Conservation (phyloP, 257 asterid genomes). For the Linderniella brevidens region DNA sequence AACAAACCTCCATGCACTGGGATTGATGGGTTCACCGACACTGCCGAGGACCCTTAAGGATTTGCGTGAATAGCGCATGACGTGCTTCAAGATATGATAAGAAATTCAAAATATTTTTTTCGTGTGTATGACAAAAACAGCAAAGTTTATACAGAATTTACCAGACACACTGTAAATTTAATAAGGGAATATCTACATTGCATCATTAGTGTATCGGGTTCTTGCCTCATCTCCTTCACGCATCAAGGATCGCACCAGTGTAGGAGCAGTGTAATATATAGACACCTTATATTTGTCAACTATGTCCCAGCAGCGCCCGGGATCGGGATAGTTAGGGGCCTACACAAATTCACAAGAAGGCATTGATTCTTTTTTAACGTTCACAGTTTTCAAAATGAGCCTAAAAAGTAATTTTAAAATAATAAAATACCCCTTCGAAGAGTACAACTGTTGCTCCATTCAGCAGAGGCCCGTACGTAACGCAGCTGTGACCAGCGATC, state of each 20-base stretch:
- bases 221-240: conserved; percentile 97
- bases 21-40: conserved; percentile 97
- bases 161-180: no score
- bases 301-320: conserved; percentile 97
- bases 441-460: conserved; percentile 76
- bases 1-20: conserved; percentile 93
- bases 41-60: conserved; percentile 96
- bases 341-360: no score
- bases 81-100: no score
- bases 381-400: no score
- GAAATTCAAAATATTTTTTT: no score
- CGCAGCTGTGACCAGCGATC: conserved; percentile 99
- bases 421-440: conserved; percentile 78
- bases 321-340: conserved; percentile 90
- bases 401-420: no score
- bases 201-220: no score
- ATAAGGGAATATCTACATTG: no score
- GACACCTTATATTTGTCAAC: conserved; percentile 93
- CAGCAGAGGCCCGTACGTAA: conserved; percentile 91
- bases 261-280: conserved; percentile 89
- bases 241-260: conserved; percentile 90
- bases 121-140: no score
- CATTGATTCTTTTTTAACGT: no score
- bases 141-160: no score
- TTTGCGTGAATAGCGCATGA: conserved; percentile 71